Evolutionary conservation across 2,329 filamentous ascomycete species (phyloP), one percentile per base, ranked within the genome.

Genomic region (Calonectria ilicicola): DNA sequence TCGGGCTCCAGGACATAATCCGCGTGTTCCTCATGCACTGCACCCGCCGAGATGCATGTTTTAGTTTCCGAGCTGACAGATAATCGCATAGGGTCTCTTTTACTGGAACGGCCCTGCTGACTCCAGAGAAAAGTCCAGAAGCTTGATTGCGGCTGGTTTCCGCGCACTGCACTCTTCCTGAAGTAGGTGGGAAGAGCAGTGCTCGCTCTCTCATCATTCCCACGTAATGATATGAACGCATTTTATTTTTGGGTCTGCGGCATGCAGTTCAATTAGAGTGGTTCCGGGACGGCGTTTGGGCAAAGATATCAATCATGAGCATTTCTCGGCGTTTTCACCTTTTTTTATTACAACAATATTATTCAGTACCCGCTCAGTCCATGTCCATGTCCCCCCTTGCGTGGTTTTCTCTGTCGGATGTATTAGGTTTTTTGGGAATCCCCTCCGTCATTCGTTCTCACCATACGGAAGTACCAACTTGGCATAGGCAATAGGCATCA

Each of bases 101-200:
- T 97, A 96, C 83, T 96, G 93, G 93, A 92, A 93, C 66, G 93
- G 92, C n/a, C 92, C 93, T 17, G 91, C 90, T 3, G 94, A 97
- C 84, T 89, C 89, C 32, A 86, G 84, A 76, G 87, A 90, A 66
- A 87, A 86, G 73, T 87, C 89, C 65, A 86, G 90, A 65, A 92
- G 90, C 79, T 82, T 92, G 67, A 85, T 92, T 72, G 87, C 88
- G 58, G 85, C 90, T 21, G 91, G 91, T 6, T 92, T 92, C 80
- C 87, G 88, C 70, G 87, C 89, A 10, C 81, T 92, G 72, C 90
- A 92, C 78, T 81, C 81, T 46, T 82, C 80, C 21, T 83, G 64
- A 81, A 19, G 72, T 35, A 46, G 65, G 26, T 21, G 58, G 26
- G 35, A 64, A 38, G 38, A 69, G 64, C 46, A 49, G 35, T 46